phyloP scores from a whole-genome alignment of 768 basidiomycete species.

The Boletus tylopilopsis region DNA sequence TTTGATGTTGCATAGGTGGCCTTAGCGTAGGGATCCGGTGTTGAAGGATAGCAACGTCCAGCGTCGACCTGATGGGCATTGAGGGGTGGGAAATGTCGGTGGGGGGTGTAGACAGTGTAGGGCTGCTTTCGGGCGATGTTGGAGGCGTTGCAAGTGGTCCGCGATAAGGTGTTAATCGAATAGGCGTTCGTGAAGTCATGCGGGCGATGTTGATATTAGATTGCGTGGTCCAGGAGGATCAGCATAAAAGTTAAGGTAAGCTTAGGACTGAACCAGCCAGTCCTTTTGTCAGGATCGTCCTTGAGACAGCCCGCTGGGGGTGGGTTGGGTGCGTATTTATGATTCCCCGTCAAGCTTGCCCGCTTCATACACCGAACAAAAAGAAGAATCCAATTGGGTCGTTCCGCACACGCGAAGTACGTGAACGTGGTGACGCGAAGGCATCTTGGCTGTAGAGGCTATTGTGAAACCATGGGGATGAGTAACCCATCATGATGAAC shows the following conservation, averaged over 20 bases:
- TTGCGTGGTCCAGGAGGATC: slow-evolving; percentile 14
- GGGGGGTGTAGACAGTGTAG: slow-evolving; percentile 13
- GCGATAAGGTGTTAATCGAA: slow-evolving; percentile 21
- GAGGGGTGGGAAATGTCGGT: slow-evolving; percentile 10
- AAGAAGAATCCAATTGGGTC: slow-evolving; percentile 7
- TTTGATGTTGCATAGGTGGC: background rate
- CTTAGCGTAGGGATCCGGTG: slow-evolving; percentile 6
- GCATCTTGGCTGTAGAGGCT: slow-evolving; percentile 11
- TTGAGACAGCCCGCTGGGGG: background rate
- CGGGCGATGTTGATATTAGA: slow-evolving; percentile 15
- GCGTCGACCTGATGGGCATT: background rate
- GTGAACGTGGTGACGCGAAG: slow-evolving; percentile 20
- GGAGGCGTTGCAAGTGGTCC: slow-evolving; percentile 28
- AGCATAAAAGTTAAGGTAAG: slow-evolving; percentile 17
- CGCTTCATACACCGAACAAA: slow-evolving; percentile 19
- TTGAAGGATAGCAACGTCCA: slow-evolving; percentile 13
- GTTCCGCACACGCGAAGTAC: slow-evolving; percentile 16
- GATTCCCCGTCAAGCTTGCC: slow-evolving; percentile 1
- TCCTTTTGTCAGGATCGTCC: slow-evolving; percentile 20
- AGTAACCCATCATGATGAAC: background rate
- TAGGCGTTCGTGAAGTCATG: slow-evolving; percentile 27
- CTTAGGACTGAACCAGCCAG: slow-evolving; percentile 30
- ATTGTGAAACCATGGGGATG: slow-evolving; percentile 32
- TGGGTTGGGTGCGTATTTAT: slow-evolving; percentile 21
- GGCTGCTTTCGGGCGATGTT: slow-evolving; percentile 15